Base-by-base conservation (phyloP, 495 filamentous ascomycete species). In the Daldinia concentrica region DNA sequence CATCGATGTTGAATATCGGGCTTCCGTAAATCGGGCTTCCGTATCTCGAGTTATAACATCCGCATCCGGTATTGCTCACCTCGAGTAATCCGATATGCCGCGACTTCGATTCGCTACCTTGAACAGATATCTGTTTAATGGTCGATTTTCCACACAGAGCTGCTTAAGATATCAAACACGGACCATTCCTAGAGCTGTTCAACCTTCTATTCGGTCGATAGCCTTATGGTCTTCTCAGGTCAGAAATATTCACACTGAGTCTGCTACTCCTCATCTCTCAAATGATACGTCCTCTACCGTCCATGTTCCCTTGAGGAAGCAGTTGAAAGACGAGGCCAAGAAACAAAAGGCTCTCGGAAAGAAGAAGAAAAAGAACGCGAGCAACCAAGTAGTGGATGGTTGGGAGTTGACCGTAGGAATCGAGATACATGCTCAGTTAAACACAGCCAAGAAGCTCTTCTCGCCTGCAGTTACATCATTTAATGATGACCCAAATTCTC, bases 381-480 rank as follows among this genome's bases (percentile, higher is more conserved):
- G 82, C 60, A 84, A 83, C 62, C 85, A 87, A 64, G 84, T 81
- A 48, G 79, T 87, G 9, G 81, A 86, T 19, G 83, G 86, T 29
- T 99, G 94, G 95, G 91, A 95, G 70, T 83, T 98, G 74, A 97
- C 95, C 0, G 93, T 97, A 14, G 95, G 95, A 51, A 92, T 99
- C 73, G 95, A 99, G 81, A 94, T 99, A 73, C 96, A 99, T 78
- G 95, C 96, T 11, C 95, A 98, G 77, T 83, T 99, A 71, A 95
- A 98, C 77, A 95, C 94, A 1, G 84, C 86, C 6, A 81, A 85
- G 69, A 97, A 98, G 79, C 83, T 99, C 63, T 98, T 98, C 82
- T 95, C 92, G 0, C 76, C 86, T 64, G 95, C 93, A 7, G 76
- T 85, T 27, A 93, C 92, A 0, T 91, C 89, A 2, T 85, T 88